Percentiles rank a stretch among this genome's conserved stretches.
phyloP scores from a whole-genome alignment of 768 basidiomycete genomes.

The Boletus vermiculosoides region DNA sequence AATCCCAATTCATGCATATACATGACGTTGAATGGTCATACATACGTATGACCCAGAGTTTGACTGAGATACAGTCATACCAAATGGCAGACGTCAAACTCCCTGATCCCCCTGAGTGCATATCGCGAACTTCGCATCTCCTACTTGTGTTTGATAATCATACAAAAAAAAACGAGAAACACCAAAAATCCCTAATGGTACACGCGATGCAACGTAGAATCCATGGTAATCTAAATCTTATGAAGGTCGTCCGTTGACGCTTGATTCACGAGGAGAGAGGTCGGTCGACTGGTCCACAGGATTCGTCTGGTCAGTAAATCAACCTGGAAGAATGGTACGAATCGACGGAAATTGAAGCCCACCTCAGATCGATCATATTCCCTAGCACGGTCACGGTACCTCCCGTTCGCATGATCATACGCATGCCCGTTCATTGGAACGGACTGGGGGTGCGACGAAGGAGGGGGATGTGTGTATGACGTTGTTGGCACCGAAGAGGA shows the following conservation, averaged over 20 bases:
- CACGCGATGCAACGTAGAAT: neutral
- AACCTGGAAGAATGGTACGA: neutral
- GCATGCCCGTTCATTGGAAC: constrained; percentile 26
- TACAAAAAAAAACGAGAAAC: constrained; percentile 2
- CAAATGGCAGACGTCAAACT: neutral
- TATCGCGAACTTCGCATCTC: neutral
- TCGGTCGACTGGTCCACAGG: constrained; percentile 20
- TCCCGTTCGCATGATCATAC: constrained; percentile 27
- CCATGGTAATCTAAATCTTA: constrained; percentile 5
- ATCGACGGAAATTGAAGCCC: neutral
- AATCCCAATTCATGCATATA: neutral
- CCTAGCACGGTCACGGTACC: constrained; percentile 25
- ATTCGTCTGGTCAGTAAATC: constrained; percentile 4
- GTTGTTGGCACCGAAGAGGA: constrained; percentile 18
- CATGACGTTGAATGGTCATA: neutral
- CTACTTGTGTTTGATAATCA: neutral
- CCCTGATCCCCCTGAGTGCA: neutral
- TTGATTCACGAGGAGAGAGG: constrained; percentile 21
- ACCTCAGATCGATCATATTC: constrained; percentile 27
- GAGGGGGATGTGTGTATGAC: constrained; percentile 18
- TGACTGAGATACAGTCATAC: neutral
- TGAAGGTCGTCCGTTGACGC: constrained; percentile 24
- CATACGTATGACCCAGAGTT: neutral
- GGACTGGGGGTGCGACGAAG: constrained; percentile 5
- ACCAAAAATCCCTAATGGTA: neutral